Conservation (phyloP, 345 rosid genomes). For the Passiflora organensis region DNA sequence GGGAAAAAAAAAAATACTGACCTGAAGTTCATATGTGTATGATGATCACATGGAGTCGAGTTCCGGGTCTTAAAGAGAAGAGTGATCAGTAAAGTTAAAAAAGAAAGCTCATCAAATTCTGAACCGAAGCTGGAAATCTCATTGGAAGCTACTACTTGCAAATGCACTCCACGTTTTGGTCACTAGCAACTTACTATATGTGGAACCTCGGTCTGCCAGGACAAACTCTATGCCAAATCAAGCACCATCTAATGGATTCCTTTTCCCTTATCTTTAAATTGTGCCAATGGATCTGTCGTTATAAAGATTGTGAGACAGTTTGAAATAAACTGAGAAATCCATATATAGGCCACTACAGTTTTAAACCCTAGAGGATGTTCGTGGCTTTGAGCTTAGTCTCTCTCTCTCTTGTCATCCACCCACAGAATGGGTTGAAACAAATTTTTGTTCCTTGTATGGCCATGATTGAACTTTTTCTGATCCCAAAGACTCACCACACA, state of each 20-base stretch:
- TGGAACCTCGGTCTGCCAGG: constrained; percentile 19
- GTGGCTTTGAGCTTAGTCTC: no score
- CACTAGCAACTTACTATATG: constrained; percentile 22
- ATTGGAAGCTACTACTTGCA: constrained; percentile 18
- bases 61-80: constrained; percentile 4
- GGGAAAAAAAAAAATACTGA: constrained; percentile 13
- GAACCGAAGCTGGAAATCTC: constrained; percentile 18
- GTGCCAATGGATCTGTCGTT: no score
- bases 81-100: background rate
- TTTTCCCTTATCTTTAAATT: no score
- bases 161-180: constrained; percentile 21
- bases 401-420: no score
- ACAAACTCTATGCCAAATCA: constrained; percentile 21
- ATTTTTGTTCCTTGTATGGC: no score
- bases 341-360: no score
- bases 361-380: no score
- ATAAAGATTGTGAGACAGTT: no score
- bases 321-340: no score
- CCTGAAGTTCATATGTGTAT: constrained; percentile 4
- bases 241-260: constrained; percentile 18
- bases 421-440: no score
- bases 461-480: no score
- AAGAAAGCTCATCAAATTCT: constrained; percentile 17
- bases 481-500: no score
- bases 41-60: constrained; percentile 13